These are phyloP conservation scores for Tubosaeta sp. DNA, from an alignment of 768 basidiomycete species.

Conservation along the genomic window DNA sequence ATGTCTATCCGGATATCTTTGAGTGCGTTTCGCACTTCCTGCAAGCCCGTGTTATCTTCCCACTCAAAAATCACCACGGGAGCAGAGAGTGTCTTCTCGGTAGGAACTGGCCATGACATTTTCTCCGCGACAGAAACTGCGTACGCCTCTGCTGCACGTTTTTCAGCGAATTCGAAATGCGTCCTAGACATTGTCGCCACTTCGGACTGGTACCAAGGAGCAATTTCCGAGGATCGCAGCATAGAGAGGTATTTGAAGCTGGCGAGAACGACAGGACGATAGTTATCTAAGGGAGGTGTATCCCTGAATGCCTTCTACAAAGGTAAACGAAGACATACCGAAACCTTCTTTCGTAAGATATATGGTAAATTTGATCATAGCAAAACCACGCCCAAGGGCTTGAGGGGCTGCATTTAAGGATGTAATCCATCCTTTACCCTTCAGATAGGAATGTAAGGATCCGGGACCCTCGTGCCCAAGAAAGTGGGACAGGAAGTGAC, in stretches of 20 bases:
- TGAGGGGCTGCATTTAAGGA: constrained; percentile 67
- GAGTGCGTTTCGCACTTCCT: constrained; percentile 58
- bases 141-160: constrained; percentile 74
- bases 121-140: constrained; percentile 70
- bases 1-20: constrained; percentile 53
- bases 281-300: constrained; percentile 46
- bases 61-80: constrained; percentile 72
- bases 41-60: constrained; percentile 47
- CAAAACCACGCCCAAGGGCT: constrained; percentile 75
- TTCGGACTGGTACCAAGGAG: constrained; percentile 73
- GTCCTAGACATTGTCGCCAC: constrained; percentile 64
- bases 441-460: constrained; percentile 86
- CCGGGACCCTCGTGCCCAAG: constrained; percentile 92
- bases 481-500: constrained; percentile 71
- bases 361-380: constrained; percentile 81
- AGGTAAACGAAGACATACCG: constrained; percentile 42
- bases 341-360: constrained; percentile 84
- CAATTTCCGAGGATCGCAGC: constrained; percentile 56
- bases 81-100: constrained; percentile 67
- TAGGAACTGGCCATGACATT: constrained; percentile 79
- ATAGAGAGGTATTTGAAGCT: constrained; percentile 78
- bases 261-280: constrained; percentile 64
- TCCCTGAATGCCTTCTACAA: neutral
- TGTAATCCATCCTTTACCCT: constrained; percentile 84
- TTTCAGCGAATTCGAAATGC: constrained; percentile 85